Evolutionary conservation across 164 flowering plant species (phyloP).

Genomic region (Paratinospora sagittata): DNA sequence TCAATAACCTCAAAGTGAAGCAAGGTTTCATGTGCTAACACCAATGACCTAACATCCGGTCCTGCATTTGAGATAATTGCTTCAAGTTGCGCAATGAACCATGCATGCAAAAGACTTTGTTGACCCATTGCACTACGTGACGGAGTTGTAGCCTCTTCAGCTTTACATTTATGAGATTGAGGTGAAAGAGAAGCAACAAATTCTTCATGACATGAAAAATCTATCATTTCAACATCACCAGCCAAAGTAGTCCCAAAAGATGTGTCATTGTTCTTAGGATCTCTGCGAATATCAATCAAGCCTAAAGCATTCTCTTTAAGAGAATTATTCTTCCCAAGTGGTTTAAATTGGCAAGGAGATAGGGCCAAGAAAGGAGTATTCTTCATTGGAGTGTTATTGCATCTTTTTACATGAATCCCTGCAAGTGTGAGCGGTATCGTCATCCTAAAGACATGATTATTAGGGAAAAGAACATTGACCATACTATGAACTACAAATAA

Average conservation of each 20-base stretch:
- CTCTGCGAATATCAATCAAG: slow-evolving; percentile 23
- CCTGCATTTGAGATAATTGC: slow-evolving; percentile 41
- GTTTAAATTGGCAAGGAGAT: slow-evolving; percentile 72
- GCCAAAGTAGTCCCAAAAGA: slow-evolving; percentile 22
- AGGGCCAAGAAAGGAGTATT: slow-evolving; percentile 43
- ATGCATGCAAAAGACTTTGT: slow-evolving; percentile 42
- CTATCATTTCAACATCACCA: slow-evolving; percentile 24
- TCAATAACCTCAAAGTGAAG: slow-evolving; percentile 57
- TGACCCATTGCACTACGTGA: slow-evolving; percentile 27
- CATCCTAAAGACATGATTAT: slow-evolving; percentile 1
- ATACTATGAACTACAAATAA: background rate
- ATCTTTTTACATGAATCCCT: slow-evolving; percentile 73
- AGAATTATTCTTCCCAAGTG: slow-evolving; percentile 27
- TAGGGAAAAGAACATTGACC: background rate
- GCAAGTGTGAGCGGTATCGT: slow-evolving; percentile 25
- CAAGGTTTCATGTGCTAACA: slow-evolving; percentile 55
- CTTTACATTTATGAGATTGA: slow-evolving; percentile 22
- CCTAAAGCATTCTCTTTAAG: slow-evolving; percentile 33
- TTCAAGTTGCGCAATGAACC: slow-evolving; percentile 65
- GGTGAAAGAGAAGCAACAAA: slow-evolving; percentile 36
- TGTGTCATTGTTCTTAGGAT: slow-evolving; percentile 18
- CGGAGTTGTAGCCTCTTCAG: slow-evolving; percentile 24
- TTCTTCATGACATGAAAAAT: slow-evolving; percentile 54
- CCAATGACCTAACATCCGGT: slow-evolving; percentile 39
- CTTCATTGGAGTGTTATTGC: slow-evolving; percentile 25